phyloP scores from a whole-genome alignment of 495 filamentous ascomycete species.

The Penicillium manginii region DNA sequence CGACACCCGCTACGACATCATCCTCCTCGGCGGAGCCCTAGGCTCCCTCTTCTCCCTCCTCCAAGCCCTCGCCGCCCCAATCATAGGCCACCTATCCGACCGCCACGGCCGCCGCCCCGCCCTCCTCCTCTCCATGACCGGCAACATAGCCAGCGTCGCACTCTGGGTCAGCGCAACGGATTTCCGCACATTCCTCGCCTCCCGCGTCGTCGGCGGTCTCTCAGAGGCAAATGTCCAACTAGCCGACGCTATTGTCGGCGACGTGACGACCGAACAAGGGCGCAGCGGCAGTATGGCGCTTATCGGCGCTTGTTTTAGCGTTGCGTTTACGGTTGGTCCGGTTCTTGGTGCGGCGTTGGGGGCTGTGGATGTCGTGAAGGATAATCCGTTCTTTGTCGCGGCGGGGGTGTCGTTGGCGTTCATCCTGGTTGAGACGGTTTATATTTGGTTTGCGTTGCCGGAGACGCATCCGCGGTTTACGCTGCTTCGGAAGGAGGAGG shows the following conservation, averaged over 20 bases:
- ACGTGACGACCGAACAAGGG: conserved; percentile 82
- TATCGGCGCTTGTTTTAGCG: conserved; percentile 93
- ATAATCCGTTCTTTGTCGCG: conserved; percentile 91
- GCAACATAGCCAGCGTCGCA: conserved; percentile 88
- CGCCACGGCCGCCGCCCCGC: conserved; percentile 85
- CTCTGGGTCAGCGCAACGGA: conserved; percentile 93
- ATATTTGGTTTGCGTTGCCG: conserved; percentile 84
- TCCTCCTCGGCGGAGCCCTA: conserved; percentile 91
- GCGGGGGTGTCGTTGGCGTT: conserved; percentile 82
- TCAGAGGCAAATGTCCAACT: conserved; percentile 98
- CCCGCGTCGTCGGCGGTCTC: conserved; percentile 86
- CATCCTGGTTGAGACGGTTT: conserved; percentile 82
- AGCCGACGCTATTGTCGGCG: conserved; percentile 94
- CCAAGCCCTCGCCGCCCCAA: conserved; percentile 88
- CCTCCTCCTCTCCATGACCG: conserved; percentile 90
- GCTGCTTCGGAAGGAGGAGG: conserved; percentile 19
- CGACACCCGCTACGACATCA: conserved; percentile 94
- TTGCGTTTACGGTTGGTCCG: conserved; percentile 96
- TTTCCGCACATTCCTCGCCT: conserved; percentile 93
- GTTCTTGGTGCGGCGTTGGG: conserved; percentile 85
- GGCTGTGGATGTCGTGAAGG: conserved; percentile 71
- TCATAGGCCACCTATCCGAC: conserved; percentile 89
- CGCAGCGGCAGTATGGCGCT: conserved; percentile 92
- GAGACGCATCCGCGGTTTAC: conserved; percentile 75
- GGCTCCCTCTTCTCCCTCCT: conserved; percentile 92